Conservation (phyloP, 108 stramenopile species). For the Epithemia pelagica region DNA sequence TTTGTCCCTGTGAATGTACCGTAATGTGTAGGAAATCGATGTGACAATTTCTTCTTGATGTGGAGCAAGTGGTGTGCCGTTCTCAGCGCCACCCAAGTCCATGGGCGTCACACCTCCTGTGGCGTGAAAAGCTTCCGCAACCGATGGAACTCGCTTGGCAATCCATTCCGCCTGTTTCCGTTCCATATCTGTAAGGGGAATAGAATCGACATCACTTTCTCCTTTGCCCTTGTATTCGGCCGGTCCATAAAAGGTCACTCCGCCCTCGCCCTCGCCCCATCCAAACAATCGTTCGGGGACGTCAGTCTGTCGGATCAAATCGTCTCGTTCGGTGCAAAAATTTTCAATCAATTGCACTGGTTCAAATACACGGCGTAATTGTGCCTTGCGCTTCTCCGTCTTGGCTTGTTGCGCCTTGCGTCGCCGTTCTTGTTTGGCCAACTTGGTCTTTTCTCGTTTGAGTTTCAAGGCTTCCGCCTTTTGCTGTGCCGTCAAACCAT, state of each 20-base stretch:
- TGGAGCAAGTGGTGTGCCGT: not conserved
- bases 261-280: constrained; percentile 69
- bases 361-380: constrained; percentile 76
- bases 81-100: constrained; percentile 30
- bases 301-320: constrained; percentile 66
- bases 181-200: constrained; percentile 49
- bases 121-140: constrained; percentile 47
- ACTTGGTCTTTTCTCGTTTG: constrained; percentile 61
- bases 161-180: constrained; percentile 81
- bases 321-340: constrained; percentile 87
- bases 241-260: constrained; percentile 29
- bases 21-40: constrained; percentile 61
- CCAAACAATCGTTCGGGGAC: constrained; percentile 78
- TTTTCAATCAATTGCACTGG: constrained; percentile 86
- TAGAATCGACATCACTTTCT: constrained; percentile 9
- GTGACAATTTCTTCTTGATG: constrained; percentile 40
- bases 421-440: constrained; percentile 53
- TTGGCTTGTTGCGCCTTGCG: constrained; percentile 33
- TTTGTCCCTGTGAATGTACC: constrained; percentile 70
- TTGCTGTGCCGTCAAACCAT: constrained; percentile 40
- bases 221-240: constrained; percentile 8
- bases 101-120: constrained; percentile 20
- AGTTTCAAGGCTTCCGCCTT: constrained; percentile 64
- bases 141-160: constrained; percentile 60
- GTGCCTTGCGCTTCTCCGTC: constrained; percentile 62